Evolutionary conservation across 2,329 filamentous ascomycete species (phyloP), one percentile per base, ranked within the genome.

Genomic region (Cucurbitaria berberidis): DNA sequence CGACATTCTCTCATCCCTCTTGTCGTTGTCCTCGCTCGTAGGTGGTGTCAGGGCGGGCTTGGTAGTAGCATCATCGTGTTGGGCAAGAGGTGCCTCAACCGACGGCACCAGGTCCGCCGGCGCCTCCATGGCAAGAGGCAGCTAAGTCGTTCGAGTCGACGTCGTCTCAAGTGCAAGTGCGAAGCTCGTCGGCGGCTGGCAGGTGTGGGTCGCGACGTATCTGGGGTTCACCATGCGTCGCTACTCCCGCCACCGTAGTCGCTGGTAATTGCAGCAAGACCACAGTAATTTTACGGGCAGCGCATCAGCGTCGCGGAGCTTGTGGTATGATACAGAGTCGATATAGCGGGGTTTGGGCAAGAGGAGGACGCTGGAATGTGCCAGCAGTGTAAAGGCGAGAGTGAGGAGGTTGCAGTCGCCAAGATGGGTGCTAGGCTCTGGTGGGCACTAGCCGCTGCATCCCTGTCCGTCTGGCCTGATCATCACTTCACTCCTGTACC

Each of bases 21-120:
- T 80, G 51, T 75, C 74, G 72, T 79, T 76, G 62, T 82, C 80
- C 66, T 82, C 80, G 68, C 79, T 81, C 34, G 80, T 81, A 9
- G 80, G 80, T 53, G 80, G 80, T 48, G 80, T 82, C 60, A 81
- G 70, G 46, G 78, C 79, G 32, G 75, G 69, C 51, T 75, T 76
- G 18, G 70, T 60, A 13, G 61, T 39, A 21, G 61, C 40, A 43
- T 74, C 66, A 53, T 73, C 69, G 43, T 64, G 51, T 21, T 55
- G 61, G 34, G 51, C 55, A 32, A 53, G 41, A 29, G 64, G 60
- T 24, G 67, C 63, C 64, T 75, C 72, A 11, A 74, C 69, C 16
- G 72, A 75, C 46, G 69, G 64, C 42, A 74, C 57, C 35, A 74
- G 57, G 22, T 70, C 64, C 18, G 51, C 35, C n/a, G 63, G 60